Evolutionary conservation across 2,329 filamentous ascomycete genomes (phyloP).

Genomic region (Phyllosticta citriasiana): DNA sequence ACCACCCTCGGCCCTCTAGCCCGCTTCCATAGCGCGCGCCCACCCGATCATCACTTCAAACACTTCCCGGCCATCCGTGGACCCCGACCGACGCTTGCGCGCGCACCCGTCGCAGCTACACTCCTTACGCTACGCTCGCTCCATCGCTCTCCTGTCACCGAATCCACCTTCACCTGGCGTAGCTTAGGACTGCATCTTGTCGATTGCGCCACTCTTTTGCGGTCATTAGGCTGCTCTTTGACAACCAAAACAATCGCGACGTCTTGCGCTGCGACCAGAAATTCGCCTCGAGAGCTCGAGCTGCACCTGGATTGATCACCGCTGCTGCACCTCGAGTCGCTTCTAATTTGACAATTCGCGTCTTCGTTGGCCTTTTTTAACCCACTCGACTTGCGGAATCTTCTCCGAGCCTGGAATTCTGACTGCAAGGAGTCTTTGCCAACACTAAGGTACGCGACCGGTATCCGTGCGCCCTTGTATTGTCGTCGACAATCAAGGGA

Average conservation of each 20-base stretch:
- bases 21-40: conserved; percentile 5
- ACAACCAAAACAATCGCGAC: conserved; percentile 1
- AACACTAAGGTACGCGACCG: not conserved
- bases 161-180: not conserved
- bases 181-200: not conserved
- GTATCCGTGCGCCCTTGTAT: conserved; percentile 7
- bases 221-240: not conserved
- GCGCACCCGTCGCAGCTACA: conserved; percentile 9
- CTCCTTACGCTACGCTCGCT: conserved; percentile 7
- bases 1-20: conserved; percentile 1
- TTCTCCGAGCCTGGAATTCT: conserved; percentile 1
- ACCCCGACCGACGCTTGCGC: conserved; percentile 1
- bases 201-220: conserved; percentile 4
- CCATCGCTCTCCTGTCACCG: conserved; percentile 1
- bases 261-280: not conserved
- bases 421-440: conserved; percentile 5
- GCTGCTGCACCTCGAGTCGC: not conserved
- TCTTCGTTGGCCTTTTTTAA: not conserved
- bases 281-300: not conserved
- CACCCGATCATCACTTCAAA: not conserved
- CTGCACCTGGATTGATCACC: not conserved
- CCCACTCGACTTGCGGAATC: not conserved
- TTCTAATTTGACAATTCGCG: not conserved
- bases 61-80: not conserved
- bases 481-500: conserved; percentile 7